Conservation (phyloP, 2,329 filamentous ascomycete species). For the Podosphaera fusca region DNA sequence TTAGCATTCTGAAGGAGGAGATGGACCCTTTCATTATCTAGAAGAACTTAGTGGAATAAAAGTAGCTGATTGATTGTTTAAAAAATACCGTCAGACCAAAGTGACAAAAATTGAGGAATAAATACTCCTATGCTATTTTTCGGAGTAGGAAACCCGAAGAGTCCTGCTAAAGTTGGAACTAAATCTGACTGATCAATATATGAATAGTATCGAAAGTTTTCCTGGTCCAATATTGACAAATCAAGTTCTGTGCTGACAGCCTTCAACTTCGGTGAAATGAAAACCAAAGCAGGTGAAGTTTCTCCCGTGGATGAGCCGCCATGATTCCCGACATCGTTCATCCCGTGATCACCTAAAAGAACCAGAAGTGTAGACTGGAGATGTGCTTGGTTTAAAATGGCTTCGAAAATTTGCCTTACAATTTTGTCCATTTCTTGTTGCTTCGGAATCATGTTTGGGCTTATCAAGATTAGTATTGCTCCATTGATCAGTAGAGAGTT, state of each 20-base stretch:
- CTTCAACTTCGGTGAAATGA: slow-evolving; percentile 66
- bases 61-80: not conserved
- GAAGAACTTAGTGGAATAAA: slow-evolving; percentile 4
- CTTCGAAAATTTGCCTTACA: slow-evolving; percentile 50
- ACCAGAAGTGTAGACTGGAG: slow-evolving; percentile 62
- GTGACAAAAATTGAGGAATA: slow-evolving; percentile 51
- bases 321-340: slow-evolving; percentile 97
- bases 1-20: slow-evolving; percentile 56
- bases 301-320: slow-evolving; percentile 85
- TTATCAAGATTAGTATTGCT: slow-evolving; percentile 17
- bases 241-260: slow-evolving; percentile 22
- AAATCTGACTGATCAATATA: slow-evolving; percentile 87
- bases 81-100: slow-evolving; percentile 45
- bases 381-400: slow-evolving; percentile 47
- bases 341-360: slow-evolving; percentile 87
- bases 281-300: slow-evolving; percentile 78
- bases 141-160: slow-evolving; percentile 72
- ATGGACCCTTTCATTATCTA: slow-evolving; percentile 32
- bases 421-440: slow-evolving; percentile 84
- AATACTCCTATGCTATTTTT: slow-evolving; percentile 79
- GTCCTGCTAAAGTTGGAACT: slow-evolving; percentile 63
- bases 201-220: slow-evolving; percentile 65
- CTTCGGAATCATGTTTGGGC: slow-evolving; percentile 79
- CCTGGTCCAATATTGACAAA: slow-evolving; percentile 33
- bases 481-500: not conserved